Percentiles rank a stretch among this genome's conserved stretches.
These are phyloP conservation scores for Boehmeria nivea DNA, from an alignment of 306 rosid species.

Conservation along the genomic window DNA sequence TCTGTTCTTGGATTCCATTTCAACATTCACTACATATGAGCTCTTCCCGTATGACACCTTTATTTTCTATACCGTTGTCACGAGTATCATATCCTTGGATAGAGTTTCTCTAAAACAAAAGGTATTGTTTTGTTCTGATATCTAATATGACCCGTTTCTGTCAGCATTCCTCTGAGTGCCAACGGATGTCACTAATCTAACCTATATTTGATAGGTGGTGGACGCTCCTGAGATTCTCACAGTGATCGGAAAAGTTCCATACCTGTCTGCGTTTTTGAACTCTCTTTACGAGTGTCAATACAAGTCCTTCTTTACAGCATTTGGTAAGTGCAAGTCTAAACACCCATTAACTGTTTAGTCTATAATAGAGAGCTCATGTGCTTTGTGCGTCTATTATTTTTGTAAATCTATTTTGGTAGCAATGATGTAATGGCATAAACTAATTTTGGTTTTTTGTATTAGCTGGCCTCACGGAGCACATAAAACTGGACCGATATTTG, in stretches of 20 bases:
- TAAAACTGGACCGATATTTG: slow-evolving; percentile 86
- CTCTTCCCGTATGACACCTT: slow-evolving; percentile 84
- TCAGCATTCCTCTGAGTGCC: not conserved
- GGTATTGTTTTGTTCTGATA: slow-evolving; percentile 36
- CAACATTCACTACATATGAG: slow-evolving; percentile 91
- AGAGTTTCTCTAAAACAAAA: slow-evolving; percentile 92
- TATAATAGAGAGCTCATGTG: not conserved
- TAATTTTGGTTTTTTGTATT: slow-evolving; percentile 20
- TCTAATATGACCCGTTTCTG: not conserved
- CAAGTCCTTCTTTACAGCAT: slow-evolving; percentile 85
- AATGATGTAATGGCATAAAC: not conserved
- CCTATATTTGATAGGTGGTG: slow-evolving; percentile 53
- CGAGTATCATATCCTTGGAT: slow-evolving; percentile 91
- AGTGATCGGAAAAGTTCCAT: slow-evolving; percentile 83
- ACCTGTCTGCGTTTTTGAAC: slow-evolving; percentile 77
- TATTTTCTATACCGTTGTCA: slow-evolving; percentile 87
- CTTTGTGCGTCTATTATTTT: not conserved
- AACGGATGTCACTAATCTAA: no score
- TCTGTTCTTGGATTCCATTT: slow-evolving; percentile 86
- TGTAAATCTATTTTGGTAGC: not conserved
- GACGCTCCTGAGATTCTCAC: slow-evolving; percentile 97
- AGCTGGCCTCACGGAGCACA: slow-evolving; percentile 89
- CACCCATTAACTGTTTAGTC: not conserved
- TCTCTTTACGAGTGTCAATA: slow-evolving; percentile 77
- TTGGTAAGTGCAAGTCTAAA: slow-evolving; percentile 53